phyloP scores from a whole-genome alignment of 163 green algal species.

The Coccomyxa subellipsoidea region DNA sequence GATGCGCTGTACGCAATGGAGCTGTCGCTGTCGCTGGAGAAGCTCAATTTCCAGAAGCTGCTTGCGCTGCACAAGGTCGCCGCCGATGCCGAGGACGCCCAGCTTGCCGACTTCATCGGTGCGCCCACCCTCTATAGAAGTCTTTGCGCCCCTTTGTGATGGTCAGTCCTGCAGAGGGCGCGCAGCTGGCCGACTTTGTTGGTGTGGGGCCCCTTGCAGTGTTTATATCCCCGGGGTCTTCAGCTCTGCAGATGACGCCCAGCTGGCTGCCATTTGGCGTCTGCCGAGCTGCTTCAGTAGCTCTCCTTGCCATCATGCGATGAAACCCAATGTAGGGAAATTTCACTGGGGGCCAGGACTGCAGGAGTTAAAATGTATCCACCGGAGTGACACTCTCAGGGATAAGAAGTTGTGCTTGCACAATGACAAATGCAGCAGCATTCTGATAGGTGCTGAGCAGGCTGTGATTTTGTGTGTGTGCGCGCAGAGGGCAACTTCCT shows the following conservation, averaged over 20 bases:
- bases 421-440: no score
- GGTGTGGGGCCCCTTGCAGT: neutral
- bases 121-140: neutral
- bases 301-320: no score
- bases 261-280: neutral
- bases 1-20: conserved; percentile 81
- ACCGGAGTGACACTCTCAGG: no score
- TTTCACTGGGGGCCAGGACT: no score
- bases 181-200: neutral
- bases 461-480: conserved; percentile 6
- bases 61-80: conserved; percentile 66
- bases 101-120: conserved; percentile 82
- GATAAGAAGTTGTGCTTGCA: no score
- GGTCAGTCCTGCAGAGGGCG: neutral
- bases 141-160: neutral
- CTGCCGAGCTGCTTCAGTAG: neutral
- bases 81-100: conserved; percentile 71
- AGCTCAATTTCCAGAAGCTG: conserved; percentile 36
- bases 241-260: neutral
- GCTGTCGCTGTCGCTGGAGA: conserved; percentile 71
- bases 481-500: conserved; percentile 56
- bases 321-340: no score
- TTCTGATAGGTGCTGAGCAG: no score
- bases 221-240: neutral
- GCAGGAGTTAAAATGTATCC: no score